These are phyloP conservation scores for Pistacia atlantica DNA, from an alignment of 345 rosid species.

Conservation along the genomic window DNA sequence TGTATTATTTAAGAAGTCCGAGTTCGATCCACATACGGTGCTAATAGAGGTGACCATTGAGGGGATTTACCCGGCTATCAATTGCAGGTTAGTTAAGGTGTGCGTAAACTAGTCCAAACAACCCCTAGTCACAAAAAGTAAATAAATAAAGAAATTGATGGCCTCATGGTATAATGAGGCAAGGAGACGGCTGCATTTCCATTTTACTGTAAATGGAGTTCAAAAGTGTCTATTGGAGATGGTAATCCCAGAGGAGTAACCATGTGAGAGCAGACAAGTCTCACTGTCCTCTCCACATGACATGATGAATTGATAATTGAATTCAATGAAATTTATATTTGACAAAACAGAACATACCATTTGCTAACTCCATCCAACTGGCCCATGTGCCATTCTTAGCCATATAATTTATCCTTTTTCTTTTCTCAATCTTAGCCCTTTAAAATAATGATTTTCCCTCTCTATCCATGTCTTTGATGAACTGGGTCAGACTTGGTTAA, in stretches of 20 bases:
- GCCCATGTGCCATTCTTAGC: constrained; percentile 32
- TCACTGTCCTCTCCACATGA: constrained; percentile 18
- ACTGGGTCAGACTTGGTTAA: not conserved
- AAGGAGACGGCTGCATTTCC: not conserved
- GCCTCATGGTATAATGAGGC: too few species aligned
- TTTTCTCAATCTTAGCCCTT: not conserved
- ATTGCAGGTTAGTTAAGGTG: too few species aligned
- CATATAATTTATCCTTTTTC: not conserved
- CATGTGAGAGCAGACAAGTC: constrained; percentile 15
- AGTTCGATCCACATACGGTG: too few species aligned
- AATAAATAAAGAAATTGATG: too few species aligned
- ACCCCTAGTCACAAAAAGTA: too few species aligned
- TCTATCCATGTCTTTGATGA: not conserved
- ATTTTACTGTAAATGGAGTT: not conserved
- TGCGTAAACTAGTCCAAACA: too few species aligned
- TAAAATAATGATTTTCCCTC: not conserved
- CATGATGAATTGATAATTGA: constrained; percentile 6
- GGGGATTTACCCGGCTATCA: too few species aligned
- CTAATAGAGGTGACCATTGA: too few species aligned
- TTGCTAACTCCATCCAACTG: constrained; percentile 17
- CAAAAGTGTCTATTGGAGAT: not conserved
- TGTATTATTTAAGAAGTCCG: too few species aligned
- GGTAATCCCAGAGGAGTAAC: not conserved
- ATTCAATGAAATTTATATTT: not conserved
- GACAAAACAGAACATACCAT: too few species aligned